Conservation (phyloP, 176 grass and related monocot genomes). For the Paspalum vaginatum region DNA sequence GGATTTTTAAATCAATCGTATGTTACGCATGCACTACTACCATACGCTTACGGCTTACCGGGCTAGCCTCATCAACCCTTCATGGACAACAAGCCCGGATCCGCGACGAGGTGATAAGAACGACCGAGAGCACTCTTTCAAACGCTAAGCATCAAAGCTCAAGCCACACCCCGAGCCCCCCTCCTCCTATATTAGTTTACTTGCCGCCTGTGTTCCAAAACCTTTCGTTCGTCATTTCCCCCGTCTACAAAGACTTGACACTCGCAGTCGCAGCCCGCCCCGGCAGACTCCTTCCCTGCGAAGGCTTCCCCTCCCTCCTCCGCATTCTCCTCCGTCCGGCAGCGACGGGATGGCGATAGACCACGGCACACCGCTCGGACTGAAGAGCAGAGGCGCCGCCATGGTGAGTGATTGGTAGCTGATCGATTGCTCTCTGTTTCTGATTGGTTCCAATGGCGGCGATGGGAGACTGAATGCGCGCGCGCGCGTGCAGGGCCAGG, state of each 20-base stretch:
- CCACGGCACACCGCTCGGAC: slow-evolving; percentile 46
- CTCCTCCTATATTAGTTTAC: slow-evolving; percentile 1
- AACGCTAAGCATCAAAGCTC: background rate
- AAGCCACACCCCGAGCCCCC: background rate
- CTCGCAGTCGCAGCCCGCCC: background rate
- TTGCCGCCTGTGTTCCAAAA: slow-evolving; percentile 1
- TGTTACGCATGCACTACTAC: no score
- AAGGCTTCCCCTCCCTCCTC: slow-evolving; percentile 1
- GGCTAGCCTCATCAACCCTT: background rate
- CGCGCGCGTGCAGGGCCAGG: background rate
- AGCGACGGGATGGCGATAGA: slow-evolving; percentile 60
- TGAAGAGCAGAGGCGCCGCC: slow-evolving; percentile 46
- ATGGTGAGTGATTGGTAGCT: slow-evolving; percentile 39
- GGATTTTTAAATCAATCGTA: background rate
- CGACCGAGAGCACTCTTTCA: slow-evolving; percentile 29
- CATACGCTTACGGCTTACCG: background rate
- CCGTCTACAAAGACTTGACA: slow-evolving; percentile 53
- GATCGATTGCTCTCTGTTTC: background rate
- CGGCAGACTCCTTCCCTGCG: background rate
- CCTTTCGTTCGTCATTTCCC: slow-evolving; percentile 34
- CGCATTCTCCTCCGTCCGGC: slow-evolving; percentile 16
- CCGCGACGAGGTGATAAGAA: slow-evolving; percentile 55
- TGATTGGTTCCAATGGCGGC: background rate
- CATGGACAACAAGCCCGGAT: background rate
- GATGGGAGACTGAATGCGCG: slow-evolving; percentile 15